These are phyloP conservation scores for Triangularia setosa DNA, from an alignment of 2,329 filamentous ascomycete genomes.

Conservation along the genomic window DNA sequence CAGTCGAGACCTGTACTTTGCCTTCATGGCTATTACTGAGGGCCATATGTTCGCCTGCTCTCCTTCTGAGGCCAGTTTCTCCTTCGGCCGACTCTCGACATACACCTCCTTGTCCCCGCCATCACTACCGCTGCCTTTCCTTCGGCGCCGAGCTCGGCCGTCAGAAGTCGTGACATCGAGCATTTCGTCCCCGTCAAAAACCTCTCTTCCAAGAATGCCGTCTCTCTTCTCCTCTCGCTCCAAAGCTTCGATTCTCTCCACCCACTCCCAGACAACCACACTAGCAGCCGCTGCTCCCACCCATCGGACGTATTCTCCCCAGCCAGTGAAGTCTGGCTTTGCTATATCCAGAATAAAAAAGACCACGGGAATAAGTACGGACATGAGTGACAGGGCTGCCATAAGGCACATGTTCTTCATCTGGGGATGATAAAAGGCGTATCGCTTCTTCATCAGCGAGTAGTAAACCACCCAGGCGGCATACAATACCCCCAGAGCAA, in stretches of 20 bases:
- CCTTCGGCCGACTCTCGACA: slow-evolving; percentile 11
- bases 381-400: slow-evolving; percentile 70
- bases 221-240: slow-evolving; percentile 93
- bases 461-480: slow-evolving; percentile 95
- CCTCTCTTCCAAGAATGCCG: slow-evolving; percentile 82
- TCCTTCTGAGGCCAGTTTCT: slow-evolving; percentile 17
- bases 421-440: slow-evolving; percentile 83
- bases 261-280: slow-evolving; percentile 98
- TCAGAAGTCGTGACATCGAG: slow-evolving; percentile 59
- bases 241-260: slow-evolving; percentile 86
- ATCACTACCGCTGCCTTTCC: slow-evolving; percentile 32
- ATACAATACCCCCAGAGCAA: slow-evolving; percentile 81
- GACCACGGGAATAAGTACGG: slow-evolving; percentile 84
- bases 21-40: slow-evolving; percentile 38
- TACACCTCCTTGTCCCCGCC: slow-evolving; percentile 27
- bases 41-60: slow-evolving; percentile 38
- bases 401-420: slow-evolving; percentile 88
- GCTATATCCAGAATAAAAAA: slow-evolving; percentile 92
- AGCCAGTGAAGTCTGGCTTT: slow-evolving; percentile 78
- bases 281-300: slow-evolving; percentile 92
- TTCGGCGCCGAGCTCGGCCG: slow-evolving; percentile 41
- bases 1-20: slow-evolving; percentile 34
- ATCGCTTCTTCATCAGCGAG: slow-evolving; percentile 83
- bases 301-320: slow-evolving; percentile 95
- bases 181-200: slow-evolving; percentile 94